Conservation (phyloP, 169 alveolate genomes). For the Eimeria praecox region DNA sequence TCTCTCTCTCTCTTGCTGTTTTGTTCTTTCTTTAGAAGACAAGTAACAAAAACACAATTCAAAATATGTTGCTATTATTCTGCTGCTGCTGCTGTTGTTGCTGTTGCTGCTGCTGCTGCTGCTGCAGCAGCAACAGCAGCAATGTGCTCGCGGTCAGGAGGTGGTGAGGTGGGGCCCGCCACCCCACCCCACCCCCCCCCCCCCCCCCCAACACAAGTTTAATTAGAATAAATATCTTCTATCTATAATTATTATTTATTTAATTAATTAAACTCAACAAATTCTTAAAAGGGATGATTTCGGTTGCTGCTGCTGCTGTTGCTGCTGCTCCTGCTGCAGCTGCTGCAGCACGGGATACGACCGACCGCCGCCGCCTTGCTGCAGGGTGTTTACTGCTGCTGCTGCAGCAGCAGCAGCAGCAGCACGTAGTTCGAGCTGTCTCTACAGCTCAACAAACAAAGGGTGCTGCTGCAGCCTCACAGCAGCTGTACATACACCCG, state of each 20-base stretch:
- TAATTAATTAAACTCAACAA: not conserved
- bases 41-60: not conserved
- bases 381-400: too few species aligned
- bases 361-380: not conserved
- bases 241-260: too few species aligned
- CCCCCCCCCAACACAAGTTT: not conserved
- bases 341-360: not conserved
- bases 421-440: not conserved
- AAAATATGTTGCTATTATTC: not conserved
- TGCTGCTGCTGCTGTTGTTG: slow-evolving; percentile 26
- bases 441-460: not conserved
- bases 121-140: not conserved
- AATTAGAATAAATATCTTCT: too few species aligned
- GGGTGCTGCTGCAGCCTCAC: not conserved
- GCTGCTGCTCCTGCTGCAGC: slow-evolving; percentile 8
- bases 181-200: not conserved
- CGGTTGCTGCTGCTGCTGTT: not conserved
- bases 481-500: not conserved
- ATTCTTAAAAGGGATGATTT: not conserved
- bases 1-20: too few species aligned
- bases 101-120: not conserved
- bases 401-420: not conserved
- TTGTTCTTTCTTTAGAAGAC: too few species aligned
- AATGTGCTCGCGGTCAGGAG: not conserved
- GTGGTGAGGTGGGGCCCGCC: not conserved